A percentile compares a stretch with the other conserved stretches of the same genome.
Evolutionary conservation across 2,329 filamentous ascomycete species (phyloP).

Genomic region (Aspergillus versicolor): DNA sequence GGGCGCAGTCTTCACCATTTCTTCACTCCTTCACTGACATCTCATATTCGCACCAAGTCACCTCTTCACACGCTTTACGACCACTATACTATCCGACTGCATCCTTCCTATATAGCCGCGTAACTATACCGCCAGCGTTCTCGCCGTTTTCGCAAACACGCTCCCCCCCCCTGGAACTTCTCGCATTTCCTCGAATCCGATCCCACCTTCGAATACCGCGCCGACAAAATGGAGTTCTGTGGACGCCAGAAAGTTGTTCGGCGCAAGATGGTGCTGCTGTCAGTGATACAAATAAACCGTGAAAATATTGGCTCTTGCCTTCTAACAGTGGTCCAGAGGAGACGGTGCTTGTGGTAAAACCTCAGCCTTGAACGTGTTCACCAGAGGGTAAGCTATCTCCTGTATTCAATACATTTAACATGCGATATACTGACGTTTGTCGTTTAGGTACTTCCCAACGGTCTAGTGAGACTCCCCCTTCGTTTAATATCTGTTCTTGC

Average conservation of each 20-base stretch:
- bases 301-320: background rate
- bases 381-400: conserved; percentile 70
- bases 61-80: background rate
- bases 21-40: conserved; percentile 20
- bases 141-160: background rate
- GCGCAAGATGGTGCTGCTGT: conserved; percentile 95
- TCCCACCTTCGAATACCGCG: conserved; percentile 1
- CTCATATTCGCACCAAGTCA: background rate
- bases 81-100: background rate
- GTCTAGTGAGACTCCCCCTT: conserved; percentile 67
- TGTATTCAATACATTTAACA: conserved; percentile 6
- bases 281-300: conserved; percentile 17
- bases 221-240: conserved; percentile 56
- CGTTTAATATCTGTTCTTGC: conserved; percentile 2
- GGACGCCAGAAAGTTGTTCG: conserved; percentile 81
- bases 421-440: conserved; percentile 18
- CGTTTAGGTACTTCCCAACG: conserved; percentile 82
- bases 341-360: conserved; percentile 98
- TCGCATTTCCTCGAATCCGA: conserved; percentile 3
- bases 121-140: background rate
- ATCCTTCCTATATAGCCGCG: background rate
- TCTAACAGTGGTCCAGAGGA: conserved; percentile 58
- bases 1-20: conserved; percentile 14
- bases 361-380: conserved; percentile 95
- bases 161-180: conserved; percentile 9